Conservation (phyloP, 2,329 filamentous ascomycete species). For the Colletotrichum siamense region DNA sequence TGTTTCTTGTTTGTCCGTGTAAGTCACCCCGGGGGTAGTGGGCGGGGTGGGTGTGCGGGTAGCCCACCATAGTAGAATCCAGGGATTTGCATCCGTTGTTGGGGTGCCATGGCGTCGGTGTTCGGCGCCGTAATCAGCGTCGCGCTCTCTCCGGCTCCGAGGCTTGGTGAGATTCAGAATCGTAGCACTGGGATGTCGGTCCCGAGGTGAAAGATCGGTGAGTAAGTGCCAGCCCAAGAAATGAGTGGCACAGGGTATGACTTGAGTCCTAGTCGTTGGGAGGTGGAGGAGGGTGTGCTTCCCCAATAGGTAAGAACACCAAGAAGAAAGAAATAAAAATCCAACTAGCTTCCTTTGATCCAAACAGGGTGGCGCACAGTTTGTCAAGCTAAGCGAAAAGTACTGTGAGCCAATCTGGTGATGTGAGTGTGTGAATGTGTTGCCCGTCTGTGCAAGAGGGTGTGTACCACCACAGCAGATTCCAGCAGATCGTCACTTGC, state of each 20-base stretch:
- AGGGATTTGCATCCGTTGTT: conserved; percentile 43
- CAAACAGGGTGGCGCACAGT: conserved; percentile 3
- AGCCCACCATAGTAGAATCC: conserved; percentile 60
- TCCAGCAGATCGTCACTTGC: neutral
- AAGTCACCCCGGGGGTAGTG: neutral
- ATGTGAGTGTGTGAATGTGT: neutral
- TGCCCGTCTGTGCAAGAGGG: neutral
- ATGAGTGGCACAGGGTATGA: neutral
- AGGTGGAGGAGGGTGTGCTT: neutral
- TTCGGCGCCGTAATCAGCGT: neutral
- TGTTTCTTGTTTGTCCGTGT: neutral
- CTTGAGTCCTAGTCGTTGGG: neutral
- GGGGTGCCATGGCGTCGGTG: conserved; percentile 12
- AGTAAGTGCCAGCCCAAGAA: neutral
- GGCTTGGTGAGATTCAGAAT: neutral
- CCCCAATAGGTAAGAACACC: neutral
- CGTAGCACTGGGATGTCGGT: neutral
- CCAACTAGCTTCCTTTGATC: neutral
- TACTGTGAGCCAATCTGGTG: neutral
- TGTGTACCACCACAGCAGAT: neutral
- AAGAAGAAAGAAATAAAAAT: neutral
- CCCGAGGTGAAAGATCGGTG: neutral
- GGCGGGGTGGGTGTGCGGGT: neutral
- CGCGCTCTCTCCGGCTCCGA: neutral
- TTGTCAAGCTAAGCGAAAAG: neutral